Percentiles rank a stretch among this genome's conserved stretches.
Evolutionary conservation across 257 asterid genomes (phyloP).

Genomic region (Sherardia arvensis): DNA sequence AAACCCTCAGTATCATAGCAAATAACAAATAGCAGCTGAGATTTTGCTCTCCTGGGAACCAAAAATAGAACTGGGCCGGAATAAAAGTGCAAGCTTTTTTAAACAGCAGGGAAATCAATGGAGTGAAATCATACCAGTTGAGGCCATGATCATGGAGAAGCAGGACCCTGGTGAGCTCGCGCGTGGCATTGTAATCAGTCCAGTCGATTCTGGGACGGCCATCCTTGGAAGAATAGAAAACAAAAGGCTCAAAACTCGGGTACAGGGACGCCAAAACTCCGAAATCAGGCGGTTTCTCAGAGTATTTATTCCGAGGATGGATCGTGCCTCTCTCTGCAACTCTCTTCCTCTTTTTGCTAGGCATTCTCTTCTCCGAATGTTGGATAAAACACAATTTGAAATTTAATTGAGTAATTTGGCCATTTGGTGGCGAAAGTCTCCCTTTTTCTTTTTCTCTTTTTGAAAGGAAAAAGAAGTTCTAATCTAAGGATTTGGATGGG

Average conservation of each 20-base stretch:
- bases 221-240: slow-evolving; percentile 42
- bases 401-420: too few relatives aligned
- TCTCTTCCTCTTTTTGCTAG: slow-evolving; percentile 64
- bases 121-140: slow-evolving; percentile 33
- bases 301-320: slow-evolving; percentile 70
- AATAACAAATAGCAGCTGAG: too few relatives aligned
- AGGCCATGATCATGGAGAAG: slow-evolving; percentile 76
- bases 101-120: not conserved
- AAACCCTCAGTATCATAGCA: not conserved
- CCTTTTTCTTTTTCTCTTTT: too few relatives aligned
- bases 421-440: too few relatives aligned
- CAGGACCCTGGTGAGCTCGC: slow-evolving; percentile 70
- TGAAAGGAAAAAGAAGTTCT: too few relatives aligned
- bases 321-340: slow-evolving; percentile 32
- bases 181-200: slow-evolving; percentile 92
- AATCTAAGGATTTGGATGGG: too few relatives aligned
- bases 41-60: too few relatives aligned
- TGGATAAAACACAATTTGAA: too few relatives aligned
- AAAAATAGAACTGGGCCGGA: not conserved
- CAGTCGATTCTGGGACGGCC: slow-evolving; percentile 84
- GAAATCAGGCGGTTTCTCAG: slow-evolving; percentile 82
- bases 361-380: slow-evolving; percentile 28
- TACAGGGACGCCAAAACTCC: slow-evolving; percentile 48
- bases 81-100: not conserved
- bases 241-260: slow-evolving; percentile 55